Percentiles rank a stretch among this genome's conserved stretches.
phyloP scores from a whole-genome alignment of 495 filamentous ascomycete genomes.

The Penicillium malachiteum region DNA sequence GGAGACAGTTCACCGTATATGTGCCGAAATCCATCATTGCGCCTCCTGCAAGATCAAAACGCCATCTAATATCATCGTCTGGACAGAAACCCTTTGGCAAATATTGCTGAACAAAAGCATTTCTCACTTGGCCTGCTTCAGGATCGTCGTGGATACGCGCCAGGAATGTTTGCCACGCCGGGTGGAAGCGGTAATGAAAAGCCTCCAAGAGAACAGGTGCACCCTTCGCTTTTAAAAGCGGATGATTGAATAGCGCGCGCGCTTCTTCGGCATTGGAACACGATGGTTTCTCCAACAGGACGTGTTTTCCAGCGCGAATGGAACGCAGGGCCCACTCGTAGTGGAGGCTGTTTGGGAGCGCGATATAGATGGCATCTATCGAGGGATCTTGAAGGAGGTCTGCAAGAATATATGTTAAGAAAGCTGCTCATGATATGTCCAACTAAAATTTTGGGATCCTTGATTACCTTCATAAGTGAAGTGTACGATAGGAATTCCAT shows the following conservation, averaged over 20 bases:
- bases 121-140: conserved; percentile 2
- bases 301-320: conserved; percentile 45
- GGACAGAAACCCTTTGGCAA: conserved; percentile 10
- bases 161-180: conserved; percentile 51
- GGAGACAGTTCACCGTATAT: conserved; percentile 46
- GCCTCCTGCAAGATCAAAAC: conserved; percentile 56
- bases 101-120: conserved; percentile 11
- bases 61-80: conserved; percentile 55
- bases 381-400: conserved; percentile 39
- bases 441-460: not conserved
- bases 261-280: conserved; percentile 42
- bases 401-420: not conserved
- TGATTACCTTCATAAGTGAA: conserved; percentile 42
- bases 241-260: conserved; percentile 31
- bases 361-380: conserved; percentile 50
- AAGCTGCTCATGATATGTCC: too few species aligned
- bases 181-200: conserved; percentile 57
- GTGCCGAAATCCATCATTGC: conserved; percentile 56
- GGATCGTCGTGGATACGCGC: conserved; percentile 36
- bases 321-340: conserved; percentile 44
- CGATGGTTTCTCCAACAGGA: conserved; percentile 50
- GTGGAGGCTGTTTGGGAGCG: conserved; percentile 49
- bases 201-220: conserved; percentile 58
- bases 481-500: conserved; percentile 56
- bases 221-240: conserved; percentile 20